Evolutionary conservation across 352 stramenopile species (phyloP).

Genomic region (Thraustochytrium sp.): DNA sequence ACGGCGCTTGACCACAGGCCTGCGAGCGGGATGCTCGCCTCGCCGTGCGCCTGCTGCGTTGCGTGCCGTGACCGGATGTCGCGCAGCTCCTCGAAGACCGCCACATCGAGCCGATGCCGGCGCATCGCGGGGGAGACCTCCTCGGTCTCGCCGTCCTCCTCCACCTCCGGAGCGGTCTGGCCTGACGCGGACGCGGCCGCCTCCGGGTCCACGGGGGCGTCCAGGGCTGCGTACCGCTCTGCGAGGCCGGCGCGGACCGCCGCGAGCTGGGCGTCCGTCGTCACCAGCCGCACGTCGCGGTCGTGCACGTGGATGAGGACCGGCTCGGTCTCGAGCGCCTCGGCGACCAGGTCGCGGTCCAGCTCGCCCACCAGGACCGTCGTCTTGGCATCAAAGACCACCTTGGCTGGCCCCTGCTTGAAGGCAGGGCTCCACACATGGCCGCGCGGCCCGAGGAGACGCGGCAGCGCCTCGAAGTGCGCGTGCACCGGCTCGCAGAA

Average conservation of each 20-base stretch:
- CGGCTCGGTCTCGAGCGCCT: constrained; percentile 54
- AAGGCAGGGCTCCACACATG: constrained; percentile 21
- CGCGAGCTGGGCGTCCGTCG: constrained; percentile 47
- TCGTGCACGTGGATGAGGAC: constrained; percentile 64
- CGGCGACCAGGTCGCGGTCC: constrained; percentile 53
- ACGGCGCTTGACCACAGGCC: constrained; percentile 56
- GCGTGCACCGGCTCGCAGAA: constrained; percentile 62
- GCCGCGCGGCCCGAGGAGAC: constrained; percentile 43
- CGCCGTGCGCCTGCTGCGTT: constrained; percentile 58
- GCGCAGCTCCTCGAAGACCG: constrained; percentile 59
- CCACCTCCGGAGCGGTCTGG: neutral
- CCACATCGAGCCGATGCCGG: constrained; percentile 55
- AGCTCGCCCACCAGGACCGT: constrained; percentile 60
- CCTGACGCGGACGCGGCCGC: neutral
- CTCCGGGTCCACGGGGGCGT: neutral
- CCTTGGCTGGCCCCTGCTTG: constrained; percentile 8
- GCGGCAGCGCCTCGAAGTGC: constrained; percentile 56
- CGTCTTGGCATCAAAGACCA: constrained; percentile 55
- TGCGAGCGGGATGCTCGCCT: constrained; percentile 59
- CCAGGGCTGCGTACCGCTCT: neutral
- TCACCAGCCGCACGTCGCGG: constrained; percentile 58
- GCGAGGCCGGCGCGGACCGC: neutral
- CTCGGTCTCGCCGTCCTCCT: neutral
- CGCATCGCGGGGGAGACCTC: neutral
- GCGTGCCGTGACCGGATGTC: constrained; percentile 53